Evolutionary conservation across 371 early-diverging fungal genomes (phyloP), one percentile per base, ranked within the genome.

Genomic region (Haplosporangium sp.): DNA sequence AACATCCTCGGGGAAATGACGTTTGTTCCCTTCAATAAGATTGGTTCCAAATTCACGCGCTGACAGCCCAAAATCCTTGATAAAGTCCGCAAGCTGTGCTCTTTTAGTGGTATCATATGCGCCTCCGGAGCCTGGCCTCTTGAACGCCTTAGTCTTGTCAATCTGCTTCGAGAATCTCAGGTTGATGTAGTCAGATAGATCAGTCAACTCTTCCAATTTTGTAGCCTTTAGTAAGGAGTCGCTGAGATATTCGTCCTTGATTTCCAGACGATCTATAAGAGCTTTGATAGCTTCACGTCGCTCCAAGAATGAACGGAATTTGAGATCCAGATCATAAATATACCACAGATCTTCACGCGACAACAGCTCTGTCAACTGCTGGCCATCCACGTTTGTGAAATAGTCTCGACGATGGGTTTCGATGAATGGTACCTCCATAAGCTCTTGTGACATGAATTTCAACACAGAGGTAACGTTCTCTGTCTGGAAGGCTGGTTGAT

Each of bases 371-470:
- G 82, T 84, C 27, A 86, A 82, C 7, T 69, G 69, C 4, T 85
- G 65, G 5, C 74, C 77, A 45, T 90, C 86, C 15, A 87, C 83
- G 17, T 83, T 83, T 8, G 88, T 88, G 68, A 94, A 89, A 68
- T 92, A 92, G 82, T 99, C 99, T 59, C 92, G 91, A 42, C 97
- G 92, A 76, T 98, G 96, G 19, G 88, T 88, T 45, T 88, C 87
- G 69, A 99, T 94, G 76, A 93, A 97, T 6, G 98, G 98, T 9
- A 99, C 97, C 83, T 98, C 98, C 61, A 93, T 86, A 63, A 90
- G 87, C 60, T 95, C 93, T 38, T 87, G 83, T 13, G 90, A 89
- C 65, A 96, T 84, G 72, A 95, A 94, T 63, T 86, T 86, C 45
- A 97, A 84, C 39, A 95, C 93, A 15, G 82, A 67, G 47, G 65